A percentile compares a stretch with the other conserved stretches of the same genome.
phyloP scores from a whole-genome alignment of 768 basidiomycete genomes.

The Boletus tylopilopsis region DNA sequence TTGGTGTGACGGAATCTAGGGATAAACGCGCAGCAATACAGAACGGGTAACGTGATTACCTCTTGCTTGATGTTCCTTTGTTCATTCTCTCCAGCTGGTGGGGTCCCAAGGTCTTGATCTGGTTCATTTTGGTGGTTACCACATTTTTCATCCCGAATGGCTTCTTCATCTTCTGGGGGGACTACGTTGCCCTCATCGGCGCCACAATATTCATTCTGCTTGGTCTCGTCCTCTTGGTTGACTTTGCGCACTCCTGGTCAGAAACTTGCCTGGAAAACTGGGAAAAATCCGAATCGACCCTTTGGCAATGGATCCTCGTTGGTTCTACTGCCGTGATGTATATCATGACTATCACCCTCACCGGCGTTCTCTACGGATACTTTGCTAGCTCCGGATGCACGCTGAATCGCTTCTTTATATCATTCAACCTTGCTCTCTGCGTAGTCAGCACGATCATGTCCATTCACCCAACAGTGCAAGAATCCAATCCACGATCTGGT shows the following conservation, averaged over 20 bases:
- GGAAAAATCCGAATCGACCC: conserved; percentile 81
- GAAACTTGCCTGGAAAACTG: conserved; percentile 95
- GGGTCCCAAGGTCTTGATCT: conserved; percentile 93
- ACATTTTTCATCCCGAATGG: conserved; percentile 96
- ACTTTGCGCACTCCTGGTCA: conserved; percentile 98
- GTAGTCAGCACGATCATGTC: conserved; percentile 78
- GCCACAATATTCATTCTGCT: conserved; percentile 95
- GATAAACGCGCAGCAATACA: conserved; percentile 94
- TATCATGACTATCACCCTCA: conserved; percentile 76
- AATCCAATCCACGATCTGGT: conserved; percentile 89
- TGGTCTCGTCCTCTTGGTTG: conserved; percentile 94
- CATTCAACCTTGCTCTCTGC: conserved; percentile 83
- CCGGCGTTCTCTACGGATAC: conserved; percentile 85
- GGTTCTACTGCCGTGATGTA: conserved; percentile 92
- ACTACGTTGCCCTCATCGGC: conserved; percentile 87
- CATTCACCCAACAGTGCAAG: conserved; percentile 84
- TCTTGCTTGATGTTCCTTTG: conserved; percentile 1
- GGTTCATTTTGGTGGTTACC: conserved; percentile 74
- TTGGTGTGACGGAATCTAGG: conserved; percentile 86
- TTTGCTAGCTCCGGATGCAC: conserved; percentile 86
- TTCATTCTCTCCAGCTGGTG: conserved; percentile 70
- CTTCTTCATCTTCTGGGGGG: conserved; percentile 98
- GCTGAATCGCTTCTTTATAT: conserved; percentile 96
- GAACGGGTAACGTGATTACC: conserved; percentile 69
- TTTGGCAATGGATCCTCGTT: conserved; percentile 97